Conservation (phyloP, 2,329 filamentous ascomycete species). For the Elsinoe fawcettii region DNA sequence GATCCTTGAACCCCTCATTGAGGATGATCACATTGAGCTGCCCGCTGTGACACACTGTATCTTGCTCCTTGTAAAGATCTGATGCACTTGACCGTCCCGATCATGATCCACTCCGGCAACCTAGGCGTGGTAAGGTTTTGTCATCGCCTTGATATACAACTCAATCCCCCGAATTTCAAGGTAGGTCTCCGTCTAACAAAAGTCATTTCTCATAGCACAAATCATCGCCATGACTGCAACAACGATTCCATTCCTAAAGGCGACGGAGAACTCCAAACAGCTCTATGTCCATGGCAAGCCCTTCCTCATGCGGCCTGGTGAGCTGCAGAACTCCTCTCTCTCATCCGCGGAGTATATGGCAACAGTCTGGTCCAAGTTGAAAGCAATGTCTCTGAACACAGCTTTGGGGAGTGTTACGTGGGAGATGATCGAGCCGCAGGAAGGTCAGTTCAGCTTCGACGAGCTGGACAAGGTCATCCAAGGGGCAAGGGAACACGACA, state of each 20-base stretch:
- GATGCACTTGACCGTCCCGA: no score
- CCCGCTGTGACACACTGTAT: no score
- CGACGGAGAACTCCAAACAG: constrained; percentile 26
- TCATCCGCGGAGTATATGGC: constrained; percentile 40
- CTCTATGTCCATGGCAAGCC: constrained; percentile 39
- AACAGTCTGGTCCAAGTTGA: constrained; percentile 38
- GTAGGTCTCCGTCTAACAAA: no score
- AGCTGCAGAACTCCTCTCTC: constrained; percentile 43
- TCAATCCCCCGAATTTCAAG: no score
- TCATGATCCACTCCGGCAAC: no score
- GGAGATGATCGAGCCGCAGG: constrained; percentile 41
- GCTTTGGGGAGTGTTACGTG: constrained; percentile 40
- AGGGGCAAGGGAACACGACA: constrained; percentile 31
- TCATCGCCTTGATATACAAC: no score
- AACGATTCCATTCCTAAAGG: constrained; percentile 16
- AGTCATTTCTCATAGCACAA: neutral
- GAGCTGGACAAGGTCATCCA: constrained; percentile 36
- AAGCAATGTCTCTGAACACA: constrained; percentile 38
- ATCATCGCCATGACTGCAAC: neutral
- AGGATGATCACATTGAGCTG: no score
- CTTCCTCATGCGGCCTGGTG: constrained; percentile 39
- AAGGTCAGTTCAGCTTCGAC: constrained; percentile 37
- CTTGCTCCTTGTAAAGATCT: no score
- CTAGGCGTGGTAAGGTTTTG: no score
- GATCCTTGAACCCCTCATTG: no score